Evolutionary conservation across 495 filamentous ascomycete species (phyloP).

Genomic region (Hypoxylon intermedium): DNA sequence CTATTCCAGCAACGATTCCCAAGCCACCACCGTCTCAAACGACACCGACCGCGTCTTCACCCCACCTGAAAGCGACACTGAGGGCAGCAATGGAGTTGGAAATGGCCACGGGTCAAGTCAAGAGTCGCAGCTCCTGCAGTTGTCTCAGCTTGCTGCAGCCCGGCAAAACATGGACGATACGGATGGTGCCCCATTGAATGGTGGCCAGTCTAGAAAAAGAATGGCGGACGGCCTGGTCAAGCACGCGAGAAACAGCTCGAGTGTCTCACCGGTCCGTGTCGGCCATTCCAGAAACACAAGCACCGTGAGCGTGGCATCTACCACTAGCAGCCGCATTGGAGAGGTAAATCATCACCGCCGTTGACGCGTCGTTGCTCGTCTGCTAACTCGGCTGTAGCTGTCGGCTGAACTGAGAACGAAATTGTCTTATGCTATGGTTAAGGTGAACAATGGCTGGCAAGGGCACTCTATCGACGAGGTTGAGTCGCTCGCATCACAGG

Average conservation of each 20-base stretch:
- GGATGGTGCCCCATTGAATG: slow-evolving; percentile 32
- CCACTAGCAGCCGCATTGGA: slow-evolving; percentile 69
- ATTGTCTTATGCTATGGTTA: slow-evolving; percentile 87
- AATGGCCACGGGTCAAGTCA: slow-evolving; percentile 51
- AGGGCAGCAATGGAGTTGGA: slow-evolving; percentile 45
- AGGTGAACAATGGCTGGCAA: slow-evolving; percentile 87
- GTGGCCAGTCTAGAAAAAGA: slow-evolving; percentile 60
- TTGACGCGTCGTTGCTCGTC: slow-evolving; percentile 8
- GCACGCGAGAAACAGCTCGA: slow-evolving; percentile 48
- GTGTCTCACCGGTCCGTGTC: slow-evolving; percentile 47
- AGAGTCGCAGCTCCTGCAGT: slow-evolving; percentile 58
- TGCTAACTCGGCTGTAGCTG: slow-evolving; percentile 59
- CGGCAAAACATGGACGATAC: slow-evolving; percentile 54
- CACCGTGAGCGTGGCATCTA: slow-evolving; percentile 61
- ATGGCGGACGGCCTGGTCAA: slow-evolving; percentile 72
- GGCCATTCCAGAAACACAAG: slow-evolving; percentile 75
- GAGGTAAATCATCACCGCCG: slow-evolving; percentile 63
- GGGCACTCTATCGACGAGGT: slow-evolving; percentile 70
- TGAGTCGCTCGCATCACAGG: slow-evolving; percentile 71
- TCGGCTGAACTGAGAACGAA: slow-evolving; percentile 79
- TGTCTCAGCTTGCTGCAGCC: slow-evolving; percentile 61
- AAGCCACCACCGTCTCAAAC: slow-evolving; percentile 51
- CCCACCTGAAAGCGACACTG: slow-evolving; percentile 54
- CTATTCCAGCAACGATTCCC: slow-evolving; percentile 51
- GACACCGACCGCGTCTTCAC: slow-evolving; percentile 54